A percentile compares a stretch with the other conserved stretches of the same genome.
Evolutionary conservation across 2,329 filamentous ascomycete genomes (phyloP).

Genomic region (Eutypella sp.): DNA sequence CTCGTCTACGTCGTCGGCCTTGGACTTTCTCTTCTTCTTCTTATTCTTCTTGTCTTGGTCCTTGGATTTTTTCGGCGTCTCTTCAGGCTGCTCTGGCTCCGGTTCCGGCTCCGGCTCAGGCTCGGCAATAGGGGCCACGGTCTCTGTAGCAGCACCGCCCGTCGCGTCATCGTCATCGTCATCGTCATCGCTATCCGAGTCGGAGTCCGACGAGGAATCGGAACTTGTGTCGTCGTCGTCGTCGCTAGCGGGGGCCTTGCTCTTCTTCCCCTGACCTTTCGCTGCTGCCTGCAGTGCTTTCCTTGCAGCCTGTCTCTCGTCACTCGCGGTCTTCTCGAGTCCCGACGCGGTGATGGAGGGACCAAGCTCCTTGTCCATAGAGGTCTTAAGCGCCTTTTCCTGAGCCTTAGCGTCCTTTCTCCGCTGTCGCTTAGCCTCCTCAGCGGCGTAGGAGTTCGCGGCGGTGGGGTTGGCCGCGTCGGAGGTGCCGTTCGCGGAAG

Average conservation of each 20-base stretch:
- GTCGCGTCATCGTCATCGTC: constrained; percentile 3
- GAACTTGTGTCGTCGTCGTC: constrained; percentile 12
- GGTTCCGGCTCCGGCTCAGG: constrained; percentile 15
- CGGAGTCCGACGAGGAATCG: background rate
- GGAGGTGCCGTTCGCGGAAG: background rate
- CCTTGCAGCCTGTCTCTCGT: constrained; percentile 24
- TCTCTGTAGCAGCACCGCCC: constrained; percentile 3
- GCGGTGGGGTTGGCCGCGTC: constrained; percentile 1
- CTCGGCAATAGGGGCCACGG: background rate
- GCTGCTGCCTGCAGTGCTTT: constrained; percentile 33
- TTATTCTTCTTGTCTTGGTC: constrained; percentile 20
- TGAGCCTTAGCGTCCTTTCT: constrained; percentile 7
- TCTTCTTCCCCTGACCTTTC: constrained; percentile 29
- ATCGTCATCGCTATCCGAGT: background rate
- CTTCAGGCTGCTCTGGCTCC: constrained; percentile 12
- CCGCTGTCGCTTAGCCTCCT: constrained; percentile 4
- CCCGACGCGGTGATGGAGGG: constrained; percentile 6
- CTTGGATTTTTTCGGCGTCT: constrained; percentile 11
- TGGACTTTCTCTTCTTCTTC: constrained; percentile 25
- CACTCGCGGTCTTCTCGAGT: constrained; percentile 11
- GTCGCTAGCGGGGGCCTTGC: constrained; percentile 1
- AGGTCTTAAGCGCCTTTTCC: constrained; percentile 10
- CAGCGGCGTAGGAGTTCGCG: background rate
- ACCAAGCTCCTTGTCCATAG: constrained; percentile 12
- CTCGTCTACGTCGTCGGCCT: constrained; percentile 8